Conservation (phyloP, 352 stramenopile species). For the Globisporangium perplexum region DNA sequence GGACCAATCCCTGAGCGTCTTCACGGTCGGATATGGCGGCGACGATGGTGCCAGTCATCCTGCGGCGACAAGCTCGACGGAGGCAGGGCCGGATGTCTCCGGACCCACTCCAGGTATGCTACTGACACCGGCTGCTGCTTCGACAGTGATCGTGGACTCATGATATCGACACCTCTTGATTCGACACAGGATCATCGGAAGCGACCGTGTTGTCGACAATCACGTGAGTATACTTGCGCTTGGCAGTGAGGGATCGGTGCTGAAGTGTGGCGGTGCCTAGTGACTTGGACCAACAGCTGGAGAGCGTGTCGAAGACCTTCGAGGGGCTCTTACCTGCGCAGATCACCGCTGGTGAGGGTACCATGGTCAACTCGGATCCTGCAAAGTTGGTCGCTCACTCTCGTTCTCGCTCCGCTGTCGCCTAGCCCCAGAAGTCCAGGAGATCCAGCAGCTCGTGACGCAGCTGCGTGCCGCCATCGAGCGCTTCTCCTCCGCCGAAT, state of each 20-base stretch:
- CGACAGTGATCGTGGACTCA: not conserved
- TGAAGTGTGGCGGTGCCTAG: conserved; percentile 1
- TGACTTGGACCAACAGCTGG: conserved; percentile 25
- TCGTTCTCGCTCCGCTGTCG: conserved; percentile 4
- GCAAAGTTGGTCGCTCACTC: not conserved
- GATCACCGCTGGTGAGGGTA: conserved; percentile 9
- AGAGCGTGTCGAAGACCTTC: conserved; percentile 14
- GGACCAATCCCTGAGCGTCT: conserved; percentile 10
- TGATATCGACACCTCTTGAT: not conserved
- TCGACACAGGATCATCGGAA: not conserved
- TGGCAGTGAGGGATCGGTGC: not conserved
- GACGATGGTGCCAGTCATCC: not conserved
- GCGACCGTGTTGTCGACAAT: conserved; percentile 11
- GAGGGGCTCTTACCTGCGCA: conserved; percentile 11
- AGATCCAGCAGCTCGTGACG: conserved; percentile 35
- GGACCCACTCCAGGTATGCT: not conserved
- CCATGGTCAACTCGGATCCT: too few relatives aligned
- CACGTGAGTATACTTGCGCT: conserved; percentile 1
- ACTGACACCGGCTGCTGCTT: not conserved
- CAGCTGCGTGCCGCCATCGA: conserved; percentile 26
- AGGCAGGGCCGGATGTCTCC: not conserved
- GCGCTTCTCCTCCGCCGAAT: conserved; percentile 8
- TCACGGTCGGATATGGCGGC: conserved; percentile 12
- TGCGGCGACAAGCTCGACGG: not conserved
- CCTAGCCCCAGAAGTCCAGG: conserved; percentile 26